Evolutionary conservation across 495 filamentous ascomycete species (phyloP).

Genomic region (Talaromyces thailandensis): DNA sequence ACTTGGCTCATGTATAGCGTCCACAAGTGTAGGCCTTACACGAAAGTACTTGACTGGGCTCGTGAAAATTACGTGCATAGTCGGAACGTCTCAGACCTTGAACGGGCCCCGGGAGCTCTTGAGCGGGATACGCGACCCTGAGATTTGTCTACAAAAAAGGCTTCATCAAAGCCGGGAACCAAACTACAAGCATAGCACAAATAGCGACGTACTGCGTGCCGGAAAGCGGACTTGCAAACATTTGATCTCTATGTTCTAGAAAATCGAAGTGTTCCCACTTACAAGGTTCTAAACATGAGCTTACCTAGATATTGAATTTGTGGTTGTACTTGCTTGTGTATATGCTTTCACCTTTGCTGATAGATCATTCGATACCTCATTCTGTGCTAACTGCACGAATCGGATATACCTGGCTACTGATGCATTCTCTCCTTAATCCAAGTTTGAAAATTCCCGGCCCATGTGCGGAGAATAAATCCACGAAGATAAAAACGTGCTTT

Average conservation of each 20-base stretch:
- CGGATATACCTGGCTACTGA: no score
- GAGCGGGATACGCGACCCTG: neutral
- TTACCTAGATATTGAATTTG: no score
- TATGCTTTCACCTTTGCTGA: neutral
- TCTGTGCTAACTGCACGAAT: neutral
- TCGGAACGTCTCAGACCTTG: neutral
- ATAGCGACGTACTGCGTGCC: no score
- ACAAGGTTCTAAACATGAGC: no score
- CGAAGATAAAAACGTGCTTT: neutral
- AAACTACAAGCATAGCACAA: neutral
- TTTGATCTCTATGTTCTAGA: no score
- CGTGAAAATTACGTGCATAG: neutral
- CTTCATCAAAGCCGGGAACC: neutral
- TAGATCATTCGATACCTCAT: neutral
- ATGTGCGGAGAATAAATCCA: neutral
- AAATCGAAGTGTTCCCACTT: no score
- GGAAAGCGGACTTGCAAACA: no score
- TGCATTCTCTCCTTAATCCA: no score
- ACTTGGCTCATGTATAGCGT: neutral
- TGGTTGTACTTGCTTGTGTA: no score
- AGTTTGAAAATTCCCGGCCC: neutral
- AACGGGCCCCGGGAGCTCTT: neutral
- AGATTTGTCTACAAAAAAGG: neutral
- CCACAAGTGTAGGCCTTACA: neutral
- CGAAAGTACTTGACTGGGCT: no score